Evolutionary conservation across 1,284 basidiomycete genomes (phyloP).

Genomic region (Microbotryum lychnidis-dioicae): DNA sequence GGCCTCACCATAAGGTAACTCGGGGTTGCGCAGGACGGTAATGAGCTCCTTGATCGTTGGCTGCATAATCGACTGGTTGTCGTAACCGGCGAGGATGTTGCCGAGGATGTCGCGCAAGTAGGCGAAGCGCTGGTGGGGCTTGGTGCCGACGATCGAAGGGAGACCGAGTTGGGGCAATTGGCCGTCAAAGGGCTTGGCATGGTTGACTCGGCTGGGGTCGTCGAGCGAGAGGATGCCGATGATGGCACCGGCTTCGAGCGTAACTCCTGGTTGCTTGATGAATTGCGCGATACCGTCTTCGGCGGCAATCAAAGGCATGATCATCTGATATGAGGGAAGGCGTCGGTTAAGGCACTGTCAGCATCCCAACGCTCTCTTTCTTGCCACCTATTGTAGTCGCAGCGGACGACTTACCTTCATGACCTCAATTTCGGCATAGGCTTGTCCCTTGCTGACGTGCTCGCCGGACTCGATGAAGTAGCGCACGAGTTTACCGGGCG

Average conservation of each 20-base stretch:
- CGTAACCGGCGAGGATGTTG: constrained; percentile 90
- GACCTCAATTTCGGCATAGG: constrained; percentile 98
- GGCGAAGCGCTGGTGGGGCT: constrained; percentile 79
- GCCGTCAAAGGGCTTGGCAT: constrained; percentile 95
- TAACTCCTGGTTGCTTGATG: constrained; percentile 95
- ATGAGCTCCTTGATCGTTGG: constrained; percentile 74
- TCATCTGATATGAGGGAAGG: constrained; percentile 52
- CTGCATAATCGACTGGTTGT: constrained; percentile 82
- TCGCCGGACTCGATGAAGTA: constrained; percentile 96
- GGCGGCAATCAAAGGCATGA: constrained; percentile 91
- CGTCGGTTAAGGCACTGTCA: not conserved
- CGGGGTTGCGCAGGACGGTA: constrained; percentile 65
- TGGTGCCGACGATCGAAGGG: constrained; percentile 79
- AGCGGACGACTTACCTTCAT: constrained; percentile 57
- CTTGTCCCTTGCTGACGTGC: constrained; percentile 89
- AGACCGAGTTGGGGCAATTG: constrained; percentile 77
- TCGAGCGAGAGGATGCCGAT: constrained; percentile 95
- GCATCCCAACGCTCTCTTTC: too few relatives aligned
- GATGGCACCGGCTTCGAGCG: constrained; percentile 94
- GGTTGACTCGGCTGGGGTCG: constrained; percentile 92
- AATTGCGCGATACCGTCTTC: constrained; percentile 95
- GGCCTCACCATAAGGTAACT: constrained; percentile 83
- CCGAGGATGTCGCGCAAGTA: constrained; percentile 70
- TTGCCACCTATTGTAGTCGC: too few relatives aligned
- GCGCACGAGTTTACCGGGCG: constrained; percentile 91